Conservation (phyloP, 352 stramenopile genomes). For the Pythium rishiriense region DNA sequence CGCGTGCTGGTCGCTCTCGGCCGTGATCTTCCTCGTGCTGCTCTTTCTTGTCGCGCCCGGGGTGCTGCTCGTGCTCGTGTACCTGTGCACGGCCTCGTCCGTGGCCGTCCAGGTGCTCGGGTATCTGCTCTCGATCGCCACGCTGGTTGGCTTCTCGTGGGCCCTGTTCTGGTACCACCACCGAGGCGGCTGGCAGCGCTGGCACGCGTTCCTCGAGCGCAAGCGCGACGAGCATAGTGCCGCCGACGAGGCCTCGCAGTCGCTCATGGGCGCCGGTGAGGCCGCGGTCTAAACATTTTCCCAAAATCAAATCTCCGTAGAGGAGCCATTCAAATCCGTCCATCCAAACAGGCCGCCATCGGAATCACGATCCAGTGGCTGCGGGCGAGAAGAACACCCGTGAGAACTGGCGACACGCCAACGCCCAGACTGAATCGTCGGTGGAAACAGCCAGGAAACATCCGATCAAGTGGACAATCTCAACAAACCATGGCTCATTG, state of each 20-base stretch:
- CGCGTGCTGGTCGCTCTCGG: conserved; percentile 24
- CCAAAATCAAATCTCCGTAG: conserved; percentile 5
- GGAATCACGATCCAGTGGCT: too few species aligned
- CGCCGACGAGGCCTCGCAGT: not conserved
- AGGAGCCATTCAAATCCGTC: too few species aligned
- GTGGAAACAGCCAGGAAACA: too few species aligned
- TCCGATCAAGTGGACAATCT: too few species aligned
- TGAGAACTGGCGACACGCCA: too few species aligned
- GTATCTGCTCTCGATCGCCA: conserved; percentile 4
- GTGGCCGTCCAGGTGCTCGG: conserved; percentile 10
- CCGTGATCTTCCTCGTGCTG: conserved; percentile 24
- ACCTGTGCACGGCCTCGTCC: conserved; percentile 22
- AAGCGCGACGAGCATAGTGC: conserved; percentile 1
- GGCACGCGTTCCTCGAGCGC: conserved; percentile 9
- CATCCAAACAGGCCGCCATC: too few species aligned
- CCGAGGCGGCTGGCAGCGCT: conserved; percentile 3
- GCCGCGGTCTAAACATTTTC: not conserved
- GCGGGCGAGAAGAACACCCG: too few species aligned
- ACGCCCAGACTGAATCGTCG: too few species aligned
- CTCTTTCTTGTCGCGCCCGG: conserved; percentile 20
- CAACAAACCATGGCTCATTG: too few species aligned
- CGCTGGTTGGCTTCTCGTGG: not conserved
- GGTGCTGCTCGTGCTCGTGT: conserved; percentile 22
- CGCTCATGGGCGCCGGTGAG: not conserved
- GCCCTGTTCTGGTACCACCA: conserved; percentile 12